Evolutionary conservation across 2,329 filamentous ascomycete genomes (phyloP), one percentile per base, ranked within the genome.

Genomic region (Apiospora sp.): DNA sequence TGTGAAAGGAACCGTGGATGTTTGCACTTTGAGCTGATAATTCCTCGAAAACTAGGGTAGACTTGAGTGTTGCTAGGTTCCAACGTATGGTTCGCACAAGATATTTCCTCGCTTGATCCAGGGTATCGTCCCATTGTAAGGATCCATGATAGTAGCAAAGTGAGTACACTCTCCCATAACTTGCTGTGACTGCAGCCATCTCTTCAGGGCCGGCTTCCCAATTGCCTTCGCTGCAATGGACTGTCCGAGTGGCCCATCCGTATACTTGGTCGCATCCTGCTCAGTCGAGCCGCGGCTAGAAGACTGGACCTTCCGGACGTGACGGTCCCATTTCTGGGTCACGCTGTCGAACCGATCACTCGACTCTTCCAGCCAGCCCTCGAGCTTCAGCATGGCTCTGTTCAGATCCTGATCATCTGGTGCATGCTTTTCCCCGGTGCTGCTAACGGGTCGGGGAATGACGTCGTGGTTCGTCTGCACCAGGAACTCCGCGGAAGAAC

Each of bases 101-200:
- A 61, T 22, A 19, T 10, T n/a, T 12, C 71, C 71, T 5, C 69
- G 71, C 43, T 77, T 73, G 12, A 85, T 75, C 85, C 86, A 90
- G 19, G 81, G 77, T 30, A 91, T 80, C 16, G 80, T 79, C 0
- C 88, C 88, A 19, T 78, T 78, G 7, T 73, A 78, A 4, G 89
- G 86, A 79, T 91, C 89, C 85, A 92, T 86, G 41, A 92, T 80
- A 27, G 85, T 84, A 4, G 86, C 85, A 79, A 87, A 92, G 79
- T 92, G 89, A 2, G 88, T 91, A 48, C 82, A 83, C 71, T 89
- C 86, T 76, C 91, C 91, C 22, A 85, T 85, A 4, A 87, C 87
- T 0, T 89, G 89, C 73, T 85, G 87, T 19, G 80, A 81, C 30
- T 81, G 81, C 12, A 90, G 80, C 88, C 89, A 89, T 14, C 80